phyloP scores from a whole-genome alignment of 2,329 filamentous ascomycete genomes.

The Colletotrichum navitas region DNA sequence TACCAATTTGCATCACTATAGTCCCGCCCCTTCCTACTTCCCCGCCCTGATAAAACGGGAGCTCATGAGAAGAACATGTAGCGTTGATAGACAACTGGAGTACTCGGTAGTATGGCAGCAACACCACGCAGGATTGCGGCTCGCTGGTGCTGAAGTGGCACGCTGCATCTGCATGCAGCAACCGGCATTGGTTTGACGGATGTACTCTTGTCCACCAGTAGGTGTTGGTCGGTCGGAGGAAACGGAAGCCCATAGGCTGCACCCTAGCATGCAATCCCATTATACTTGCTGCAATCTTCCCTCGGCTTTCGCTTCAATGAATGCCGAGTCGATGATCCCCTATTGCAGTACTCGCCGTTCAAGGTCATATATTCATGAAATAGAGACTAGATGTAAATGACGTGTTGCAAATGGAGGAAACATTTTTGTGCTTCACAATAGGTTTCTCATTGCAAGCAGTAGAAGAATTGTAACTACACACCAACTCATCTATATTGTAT shows the following conservation, averaged over 20 bases:
- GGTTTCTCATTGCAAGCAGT: background rate
- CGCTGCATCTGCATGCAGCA: background rate
- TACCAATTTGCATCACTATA: background rate
- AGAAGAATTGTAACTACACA: background rate
- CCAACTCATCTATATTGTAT: background rate
- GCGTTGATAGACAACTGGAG: background rate
- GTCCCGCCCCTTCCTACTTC: background rate
- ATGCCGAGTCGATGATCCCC: background rate
- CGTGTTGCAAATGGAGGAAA: no score
- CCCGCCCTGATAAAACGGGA: background rate
- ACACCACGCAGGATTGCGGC: background rate
- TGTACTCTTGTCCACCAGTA: slow-evolving; percentile 28
- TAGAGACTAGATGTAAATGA: no score
- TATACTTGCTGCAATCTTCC: background rate
- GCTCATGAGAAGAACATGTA: background rate
- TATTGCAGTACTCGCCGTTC: background rate
- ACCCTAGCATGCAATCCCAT: background rate
- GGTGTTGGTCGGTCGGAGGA: background rate
- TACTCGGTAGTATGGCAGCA: background rate
- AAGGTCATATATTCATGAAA: background rate
- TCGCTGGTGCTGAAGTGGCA: background rate
- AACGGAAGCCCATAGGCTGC: background rate
- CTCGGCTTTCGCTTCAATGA: slow-evolving; percentile 11
- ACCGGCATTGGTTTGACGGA: background rate
- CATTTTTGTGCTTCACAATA: background rate